Evolutionary conservation across 2,329 filamentous ascomycete genomes (phyloP), one percentile per base, ranked within the genome.

Genomic region (Aspergillus sp.): DNA sequence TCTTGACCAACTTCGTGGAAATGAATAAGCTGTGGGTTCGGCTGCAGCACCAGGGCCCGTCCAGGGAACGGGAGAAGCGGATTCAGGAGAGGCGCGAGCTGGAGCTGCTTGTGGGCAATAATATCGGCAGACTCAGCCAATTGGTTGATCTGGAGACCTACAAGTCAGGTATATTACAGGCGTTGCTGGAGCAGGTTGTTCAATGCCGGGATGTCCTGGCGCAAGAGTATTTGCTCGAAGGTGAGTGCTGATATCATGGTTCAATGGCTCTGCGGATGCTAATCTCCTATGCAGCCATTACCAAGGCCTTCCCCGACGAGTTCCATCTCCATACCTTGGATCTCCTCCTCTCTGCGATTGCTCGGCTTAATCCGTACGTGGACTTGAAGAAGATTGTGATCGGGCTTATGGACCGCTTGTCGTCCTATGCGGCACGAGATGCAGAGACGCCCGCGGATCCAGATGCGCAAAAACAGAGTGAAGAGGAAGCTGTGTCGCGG

Each of bases 11-110:
- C 53, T 98, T 98, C 55, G 91, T 98, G 48, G 91, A 98, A 65
- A 98, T 98, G 91, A 98, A 98, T 67, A 98, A 98, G 72, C 72
- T 98, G 20, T 98, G 91, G 91, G 91, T 98, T 42, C 80, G 91
- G 26, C 68, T 96, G 53, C 91, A 98, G 59, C 91, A 98, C 60
- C 91, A 98, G 58, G 91, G 91, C 15, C 91, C 95, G 56, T 98
- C 91, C 24, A 75, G 89, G 50, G 91, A 98, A 62, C 74, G 91
- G 32, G 91, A 98, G 43, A 81, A 93, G 64, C 74, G 91, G 48
- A 94, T 86, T 36, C 86, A 91, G 52, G 91, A 98, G 66, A 74
- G 91, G 49, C 88, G 93, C 58, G 93, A 98, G 65, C 69, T 98
- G 34, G 91, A 98, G 66, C 70, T 98, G 40, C 72, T 98, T 6